Conservation (phyloP, 78 protist species). For the Dictyostelium firmibasis region DNA sequence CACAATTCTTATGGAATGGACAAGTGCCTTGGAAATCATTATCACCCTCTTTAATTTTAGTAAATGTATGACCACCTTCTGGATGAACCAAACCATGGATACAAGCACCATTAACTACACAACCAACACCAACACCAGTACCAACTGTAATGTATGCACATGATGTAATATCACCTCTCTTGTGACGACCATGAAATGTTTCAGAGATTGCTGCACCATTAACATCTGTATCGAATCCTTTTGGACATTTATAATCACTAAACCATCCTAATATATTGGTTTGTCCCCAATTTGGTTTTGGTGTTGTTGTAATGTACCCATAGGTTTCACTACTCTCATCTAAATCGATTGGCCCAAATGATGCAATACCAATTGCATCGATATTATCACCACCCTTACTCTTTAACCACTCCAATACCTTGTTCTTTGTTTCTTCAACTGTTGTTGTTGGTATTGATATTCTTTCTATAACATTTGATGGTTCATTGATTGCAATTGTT, state of each 20-base stretch:
- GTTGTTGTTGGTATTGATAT: conserved; percentile 47
- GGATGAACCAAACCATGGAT: conserved; percentile 88
- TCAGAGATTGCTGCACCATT: conserved; percentile 93
- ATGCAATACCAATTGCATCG: conserved; percentile 83
- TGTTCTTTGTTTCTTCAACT: conserved; percentile 53
- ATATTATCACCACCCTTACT: background rate
- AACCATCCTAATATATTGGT: conserved; percentile 72
- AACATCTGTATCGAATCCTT: conserved; percentile 92
- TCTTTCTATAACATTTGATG: conserved; percentile 43
- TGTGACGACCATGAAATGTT: conserved; percentile 43
- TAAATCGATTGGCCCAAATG: conserved; percentile 92
- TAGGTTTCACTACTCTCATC: conserved; percentile 37
- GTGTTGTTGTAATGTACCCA: conserved; percentile 92
- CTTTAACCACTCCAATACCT: conserved; percentile 30
- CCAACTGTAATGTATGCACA: conserved; percentile 92
- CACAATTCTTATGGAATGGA: conserved; percentile 85
- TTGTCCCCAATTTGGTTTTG: conserved; percentile 88
- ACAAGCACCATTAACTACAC: conserved; percentile 53
- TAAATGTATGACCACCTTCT: conserved; percentile 91
- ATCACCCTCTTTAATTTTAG: background rate
- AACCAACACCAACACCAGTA: conserved; percentile 95
- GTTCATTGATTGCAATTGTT: conserved; percentile 51
- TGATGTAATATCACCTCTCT: conserved; percentile 35
- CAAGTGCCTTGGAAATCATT: conserved; percentile 67
- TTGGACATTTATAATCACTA: conserved; percentile 43